These are phyloP conservation scores for Peltaster fructicola DNA, from an alignment of 2,329 filamentous ascomycete species.

Conservation along the genomic window DNA sequence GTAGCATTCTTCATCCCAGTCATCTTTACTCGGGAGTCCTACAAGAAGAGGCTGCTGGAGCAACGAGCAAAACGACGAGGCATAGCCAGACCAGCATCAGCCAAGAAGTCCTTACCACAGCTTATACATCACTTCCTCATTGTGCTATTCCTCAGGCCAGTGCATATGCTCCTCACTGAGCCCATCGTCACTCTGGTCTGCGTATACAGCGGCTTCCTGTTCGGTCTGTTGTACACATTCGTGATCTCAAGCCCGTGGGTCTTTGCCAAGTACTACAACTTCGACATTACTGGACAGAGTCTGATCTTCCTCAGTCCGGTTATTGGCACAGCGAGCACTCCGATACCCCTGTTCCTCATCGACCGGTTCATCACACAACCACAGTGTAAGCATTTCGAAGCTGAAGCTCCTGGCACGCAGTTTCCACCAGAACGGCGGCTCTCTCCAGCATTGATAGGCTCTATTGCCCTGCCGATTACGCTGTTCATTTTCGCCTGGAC, in stretches of 20 bases:
- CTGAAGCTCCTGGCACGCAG: slow-evolving; percentile 2
- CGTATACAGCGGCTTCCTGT: slow-evolving; percentile 24
- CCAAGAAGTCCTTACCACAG: slow-evolving; percentile 1
- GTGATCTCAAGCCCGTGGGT: slow-evolving; percentile 22
- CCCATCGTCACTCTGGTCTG: slow-evolving; percentile 25
- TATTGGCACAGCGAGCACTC: slow-evolving; percentile 9
- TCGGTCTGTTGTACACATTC: slow-evolving; percentile 25
- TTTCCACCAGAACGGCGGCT: slow-evolving; percentile 17
- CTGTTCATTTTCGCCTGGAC: slow-evolving; percentile 22
- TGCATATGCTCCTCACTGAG: slow-evolving; percentile 24
- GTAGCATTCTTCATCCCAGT: slow-evolving; percentile 14
- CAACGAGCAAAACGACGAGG: slow-evolving; percentile 12
- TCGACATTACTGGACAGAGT: slow-evolving; percentile 13
- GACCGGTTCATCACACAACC: slow-evolving; percentile 18
- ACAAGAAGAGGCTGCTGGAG: slow-evolving; percentile 18
- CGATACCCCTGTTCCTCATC: slow-evolving; percentile 11
- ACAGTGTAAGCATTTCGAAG: slow-evolving; percentile 6
- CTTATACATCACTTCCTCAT: slow-evolving; percentile 9
- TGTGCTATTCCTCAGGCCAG: slow-evolving; percentile 12
- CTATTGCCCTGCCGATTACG: slow-evolving; percentile 15
- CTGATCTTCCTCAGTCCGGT: slow-evolving; percentile 19
- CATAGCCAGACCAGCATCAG: slow-evolving; percentile 6
- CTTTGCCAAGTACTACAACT: slow-evolving; percentile 15
- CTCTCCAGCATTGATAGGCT: slow-evolving; percentile 17
- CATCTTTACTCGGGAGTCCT: slow-evolving; percentile 15